Evolutionary conservation across 2,329 filamentous ascomycete species (phyloP).

Genomic region (Pseudopithomyces chartarum): DNA sequence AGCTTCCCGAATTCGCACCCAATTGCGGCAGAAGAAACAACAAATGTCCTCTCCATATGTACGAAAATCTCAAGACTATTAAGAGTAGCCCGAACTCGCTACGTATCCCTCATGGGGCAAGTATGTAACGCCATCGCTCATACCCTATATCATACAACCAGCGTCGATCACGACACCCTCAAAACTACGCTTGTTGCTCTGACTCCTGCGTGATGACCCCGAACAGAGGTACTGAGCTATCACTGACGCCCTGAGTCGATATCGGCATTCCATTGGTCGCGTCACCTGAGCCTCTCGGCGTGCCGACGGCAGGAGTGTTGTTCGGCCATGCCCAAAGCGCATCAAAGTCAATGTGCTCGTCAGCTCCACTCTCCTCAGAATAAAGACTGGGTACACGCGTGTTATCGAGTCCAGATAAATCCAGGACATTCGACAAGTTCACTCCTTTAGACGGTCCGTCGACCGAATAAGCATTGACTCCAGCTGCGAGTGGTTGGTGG

Average conservation of each 20-base stretch:
- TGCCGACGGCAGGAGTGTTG: constrained; percentile 39
- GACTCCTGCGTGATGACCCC: constrained; percentile 25
- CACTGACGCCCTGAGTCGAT: constrained; percentile 31
- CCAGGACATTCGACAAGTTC: constrained; percentile 43
- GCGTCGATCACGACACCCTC: neutral
- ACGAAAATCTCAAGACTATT: too few species aligned
- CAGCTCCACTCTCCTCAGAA: constrained; percentile 39
- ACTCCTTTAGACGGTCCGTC: constrained; percentile 20
- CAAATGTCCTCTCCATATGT: too few species aligned
- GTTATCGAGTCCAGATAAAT: constrained; percentile 43
- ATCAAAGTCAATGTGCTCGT: constrained; percentile 50
- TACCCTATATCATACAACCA: neutral
- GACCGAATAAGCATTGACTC: constrained; percentile 6
- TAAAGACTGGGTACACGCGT: constrained; percentile 39
- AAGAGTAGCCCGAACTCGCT: too few species aligned
- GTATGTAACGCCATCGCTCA: neutral
- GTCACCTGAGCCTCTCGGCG: constrained; percentile 23
- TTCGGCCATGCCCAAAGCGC: constrained; percentile 48
- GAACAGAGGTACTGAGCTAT: constrained; percentile 42
- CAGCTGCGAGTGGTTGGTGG: constrained; percentile 15
- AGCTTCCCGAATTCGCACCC: too few species aligned
- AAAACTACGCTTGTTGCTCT: neutral
- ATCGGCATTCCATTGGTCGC: constrained; percentile 8
- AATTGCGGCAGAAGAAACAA: too few species aligned
- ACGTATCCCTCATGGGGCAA: too few species aligned